These are phyloP conservation scores for Solanum dulcamara DNA, from an alignment of 257 asterid species.

Conservation along the genomic window DNA sequence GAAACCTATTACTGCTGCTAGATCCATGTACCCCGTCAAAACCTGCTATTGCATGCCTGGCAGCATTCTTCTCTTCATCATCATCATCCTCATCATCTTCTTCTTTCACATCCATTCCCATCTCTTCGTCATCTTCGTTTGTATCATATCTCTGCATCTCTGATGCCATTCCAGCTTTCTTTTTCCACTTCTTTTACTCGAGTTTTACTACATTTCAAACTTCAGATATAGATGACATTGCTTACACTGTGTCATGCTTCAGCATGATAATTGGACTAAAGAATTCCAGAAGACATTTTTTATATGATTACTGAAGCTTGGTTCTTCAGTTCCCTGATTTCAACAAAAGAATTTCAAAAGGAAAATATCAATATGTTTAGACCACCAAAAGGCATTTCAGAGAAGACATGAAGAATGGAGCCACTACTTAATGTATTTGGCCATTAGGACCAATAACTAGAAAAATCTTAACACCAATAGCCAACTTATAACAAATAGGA, in stretches of 20 bases:
- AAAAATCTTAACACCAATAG: background rate
- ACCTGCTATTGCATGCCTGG: constrained; percentile 26
- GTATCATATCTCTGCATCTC: constrained; percentile 68
- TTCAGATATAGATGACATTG: constrained; percentile 4
- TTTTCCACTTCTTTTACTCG: constrained; percentile 9
- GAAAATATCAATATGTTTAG: background rate
- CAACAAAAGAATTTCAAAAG: background rate
- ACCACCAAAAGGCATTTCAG: background rate
- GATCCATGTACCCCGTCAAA: constrained; percentile 50
- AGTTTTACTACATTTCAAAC: constrained; percentile 1
- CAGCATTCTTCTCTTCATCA: constrained; percentile 53
- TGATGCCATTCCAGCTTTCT: constrained; percentile 31
- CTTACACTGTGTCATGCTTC: constrained; percentile 4
- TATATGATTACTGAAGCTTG: background rate
- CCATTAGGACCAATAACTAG: background rate
- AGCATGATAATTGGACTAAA: background rate
- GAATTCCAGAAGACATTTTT: background rate
- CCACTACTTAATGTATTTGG: background rate
- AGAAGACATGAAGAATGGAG: background rate
- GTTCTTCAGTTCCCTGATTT: background rate
- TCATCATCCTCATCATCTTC: constrained; percentile 78
- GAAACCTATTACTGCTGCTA: constrained; percentile 36
- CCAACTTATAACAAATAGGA: background rate
- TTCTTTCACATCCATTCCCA: constrained; percentile 93
- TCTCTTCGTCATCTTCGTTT: constrained; percentile 87